Percentiles rank a stretch among this genome's conserved stretches.
phyloP scores from a whole-genome alignment of 2,329 filamentous ascomycete genomes.

The Nemania sp. region DNA sequence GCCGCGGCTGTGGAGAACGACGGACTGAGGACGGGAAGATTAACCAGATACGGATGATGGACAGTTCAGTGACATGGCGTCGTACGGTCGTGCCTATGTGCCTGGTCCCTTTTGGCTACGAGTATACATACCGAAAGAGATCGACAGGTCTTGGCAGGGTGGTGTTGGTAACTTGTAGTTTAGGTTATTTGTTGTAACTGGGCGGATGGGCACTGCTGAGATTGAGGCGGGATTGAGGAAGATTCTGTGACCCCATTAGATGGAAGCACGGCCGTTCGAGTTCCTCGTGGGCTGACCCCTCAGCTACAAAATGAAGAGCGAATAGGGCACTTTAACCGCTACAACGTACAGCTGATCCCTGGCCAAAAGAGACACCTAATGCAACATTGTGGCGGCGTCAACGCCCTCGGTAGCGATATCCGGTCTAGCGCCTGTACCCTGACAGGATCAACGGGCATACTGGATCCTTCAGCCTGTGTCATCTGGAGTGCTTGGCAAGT shows the following conservation, averaged over 20 bases:
- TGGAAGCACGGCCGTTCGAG: constrained; percentile 3
- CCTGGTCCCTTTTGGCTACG: constrained; percentile 8
- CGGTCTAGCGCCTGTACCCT: constrained; percentile 23
- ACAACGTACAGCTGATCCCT: constrained; percentile 6
- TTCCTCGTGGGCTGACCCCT: constrained; percentile 5
- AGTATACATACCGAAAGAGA: constrained; percentile 4
- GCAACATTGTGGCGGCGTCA: constrained; percentile 6
- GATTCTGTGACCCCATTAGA: constrained; percentile 6
- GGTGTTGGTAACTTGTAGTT: constrained; percentile 3
- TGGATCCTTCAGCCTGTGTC: constrained; percentile 21
- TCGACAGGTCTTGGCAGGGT: constrained; percentile 10
- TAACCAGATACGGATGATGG: constrained; percentile 22
- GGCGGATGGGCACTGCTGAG: background rate
- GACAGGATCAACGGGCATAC: constrained; percentile 7
- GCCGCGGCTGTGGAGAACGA: constrained; percentile 13
- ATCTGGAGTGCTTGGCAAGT: too few species aligned
- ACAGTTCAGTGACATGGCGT: background rate
- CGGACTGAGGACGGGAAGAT: constrained; percentile 6
- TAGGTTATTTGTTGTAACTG: background rate
- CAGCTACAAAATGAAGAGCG: constrained; percentile 6
- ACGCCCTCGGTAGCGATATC: constrained; percentile 25
- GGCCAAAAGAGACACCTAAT: background rate
- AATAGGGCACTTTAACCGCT: background rate
- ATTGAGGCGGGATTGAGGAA: background rate
- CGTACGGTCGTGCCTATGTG: background rate